Base-by-base conservation (phyloP, 371 early-diverging fungal species). In the Funneliformis caledonium region DNA sequence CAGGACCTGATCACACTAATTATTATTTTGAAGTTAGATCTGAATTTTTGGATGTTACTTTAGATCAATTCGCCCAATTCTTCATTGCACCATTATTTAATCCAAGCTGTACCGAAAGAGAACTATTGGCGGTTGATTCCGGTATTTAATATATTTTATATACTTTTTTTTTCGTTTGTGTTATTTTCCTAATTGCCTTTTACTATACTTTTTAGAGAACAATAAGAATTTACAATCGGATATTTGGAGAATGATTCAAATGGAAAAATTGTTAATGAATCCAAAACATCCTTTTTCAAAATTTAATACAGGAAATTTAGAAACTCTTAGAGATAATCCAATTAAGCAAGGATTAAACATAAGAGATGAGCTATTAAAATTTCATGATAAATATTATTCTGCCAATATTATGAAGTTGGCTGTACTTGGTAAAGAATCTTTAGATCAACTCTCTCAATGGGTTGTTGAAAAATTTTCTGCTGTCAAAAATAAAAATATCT, bases 11-110 rank as follows among this genome's bases (percentile, higher is more conserved):
- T 76, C 87, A 94, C 78, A 98, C 98, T 62, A 95, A 97, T 84
- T 99, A 98, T 87, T 99, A 95, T 84, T 98, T 97, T 89, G 96
- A 97, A 78, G 93, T 98, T 31, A 91, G 90, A n/a, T 88, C 96
- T 60, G 91, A 92, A 61, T 86, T 91, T 78, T 88, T 99, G 37
- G 96, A 96, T 81, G 96, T 96, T 50, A 97, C 97, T 43, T 86
- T 99, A 65, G 97, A 99, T 87, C 88, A 88, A 31, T 97, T 98
- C 82, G 91, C 97, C 0, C 97, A 97, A 82, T 98, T 98, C 85
- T 97, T 97, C 81, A 94, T 96, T 52, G 84, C 91, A 2, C 97
- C 99, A 22, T 88, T 96, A 59, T 97, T 98, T 82, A 90, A 91
- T 59, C 93, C 92, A 19, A 91, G 89, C 76, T 93, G 97, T 84